phyloP scores from a whole-genome alignment of 2,329 filamentous ascomycete species.

The Xylariaceae sp. region DNA sequence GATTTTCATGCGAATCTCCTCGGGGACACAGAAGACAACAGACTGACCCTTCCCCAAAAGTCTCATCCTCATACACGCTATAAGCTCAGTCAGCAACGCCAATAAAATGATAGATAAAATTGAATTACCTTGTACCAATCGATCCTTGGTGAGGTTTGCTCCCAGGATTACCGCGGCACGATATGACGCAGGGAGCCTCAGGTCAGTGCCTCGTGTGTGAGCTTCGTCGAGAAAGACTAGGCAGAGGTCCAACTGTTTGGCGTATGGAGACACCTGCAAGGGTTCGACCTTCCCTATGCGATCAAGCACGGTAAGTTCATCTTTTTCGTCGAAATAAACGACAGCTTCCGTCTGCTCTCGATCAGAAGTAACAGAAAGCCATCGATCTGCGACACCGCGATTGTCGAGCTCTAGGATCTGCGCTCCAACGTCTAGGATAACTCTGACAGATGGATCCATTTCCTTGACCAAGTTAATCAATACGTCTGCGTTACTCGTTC shows the following conservation, averaged over 20 bases:
- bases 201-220: constrained; percentile 66
- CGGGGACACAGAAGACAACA: constrained; percentile 55
- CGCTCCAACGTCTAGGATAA: constrained; percentile 69
- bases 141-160: constrained; percentile 62
- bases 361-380: constrained; percentile 40
- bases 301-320: constrained; percentile 53
- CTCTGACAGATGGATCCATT: constrained; percentile 41
- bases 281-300: constrained; percentile 41
- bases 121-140: constrained; percentile 59
- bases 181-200: constrained; percentile 56
- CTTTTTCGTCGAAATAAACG: constrained; percentile 55
- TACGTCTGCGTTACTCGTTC: constrained; percentile 30
- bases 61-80: constrained; percentile 68
- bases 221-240: constrained; percentile 67
- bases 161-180: constrained; percentile 66
- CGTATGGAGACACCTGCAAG: constrained; percentile 57
- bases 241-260: constrained; percentile 52
- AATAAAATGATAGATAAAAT: background rate
- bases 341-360: constrained; percentile 37
- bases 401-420: constrained; percentile 64
- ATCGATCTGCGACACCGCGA: constrained; percentile 45
- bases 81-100: background rate
- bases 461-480: constrained; percentile 44
- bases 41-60: constrained; percentile 65
- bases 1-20: constrained; percentile 57